Conservation (phyloP, 1,284 basidiomycete genomes). For the Trichosporon coremiiforme region DNA sequence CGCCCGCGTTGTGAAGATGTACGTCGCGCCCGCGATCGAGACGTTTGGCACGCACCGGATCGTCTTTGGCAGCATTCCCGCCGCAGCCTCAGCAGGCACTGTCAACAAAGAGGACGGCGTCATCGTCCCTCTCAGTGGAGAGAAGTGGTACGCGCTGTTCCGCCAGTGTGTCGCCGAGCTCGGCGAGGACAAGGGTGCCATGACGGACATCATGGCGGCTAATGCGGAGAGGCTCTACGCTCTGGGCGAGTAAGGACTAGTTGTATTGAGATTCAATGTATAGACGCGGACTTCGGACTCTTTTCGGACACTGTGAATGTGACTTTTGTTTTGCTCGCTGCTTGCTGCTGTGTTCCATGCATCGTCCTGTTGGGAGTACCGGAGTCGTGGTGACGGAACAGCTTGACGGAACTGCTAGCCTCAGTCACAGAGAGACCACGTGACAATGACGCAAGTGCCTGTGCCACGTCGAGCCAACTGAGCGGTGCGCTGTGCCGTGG, state of each 20-base stretch:
- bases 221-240: slow-evolving; percentile 34
- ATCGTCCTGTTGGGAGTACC: not conserved
- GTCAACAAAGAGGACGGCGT: slow-evolving; percentile 27
- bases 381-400: too few relatives aligned
- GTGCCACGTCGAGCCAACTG: slow-evolving; percentile 12
- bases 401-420: too few relatives aligned
- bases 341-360: not conserved
- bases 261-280: slow-evolving; percentile 4
- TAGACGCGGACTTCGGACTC: not conserved
- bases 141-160: slow-evolving; percentile 79
- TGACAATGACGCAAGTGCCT: slow-evolving; percentile 14
- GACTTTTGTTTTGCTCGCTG: not conserved
- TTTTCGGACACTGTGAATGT: not conserved
- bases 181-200: slow-evolving; percentile 72
- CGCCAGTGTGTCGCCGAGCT: slow-evolving; percentile 78
- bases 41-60: slow-evolving; percentile 65
- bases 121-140: slow-evolving; percentile 59
- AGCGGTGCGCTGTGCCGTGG: not conserved
- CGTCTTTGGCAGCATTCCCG: slow-evolving; percentile 62
- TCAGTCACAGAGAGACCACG: not conserved
- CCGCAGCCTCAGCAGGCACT: slow-evolving; percentile 35
- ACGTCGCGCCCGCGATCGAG: slow-evolving; percentile 64
- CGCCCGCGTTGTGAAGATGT: slow-evolving; percentile 78
- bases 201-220: slow-evolving; percentile 55
- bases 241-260: not conserved